phyloP scores from a whole-genome alignment of 2,329 filamentous ascomycete species.

The Coleophoma eucalyptorum region DNA sequence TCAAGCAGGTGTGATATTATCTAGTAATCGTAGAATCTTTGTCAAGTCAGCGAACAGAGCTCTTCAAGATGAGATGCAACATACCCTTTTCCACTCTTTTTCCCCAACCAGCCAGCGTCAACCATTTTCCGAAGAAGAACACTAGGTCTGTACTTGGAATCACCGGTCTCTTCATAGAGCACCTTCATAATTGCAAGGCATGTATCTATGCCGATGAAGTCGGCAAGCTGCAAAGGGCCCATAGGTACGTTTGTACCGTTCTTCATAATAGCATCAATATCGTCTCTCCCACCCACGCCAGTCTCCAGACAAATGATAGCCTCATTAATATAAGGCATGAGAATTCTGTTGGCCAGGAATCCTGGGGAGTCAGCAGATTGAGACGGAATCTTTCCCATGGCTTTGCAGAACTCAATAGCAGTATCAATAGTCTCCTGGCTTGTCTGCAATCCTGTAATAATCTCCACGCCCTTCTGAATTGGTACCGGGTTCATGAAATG shows the following conservation, averaged over 20 bases:
- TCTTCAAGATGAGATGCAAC: constrained; percentile 3
- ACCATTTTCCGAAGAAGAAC: constrained; percentile 93
- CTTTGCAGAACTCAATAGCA: constrained; percentile 79
- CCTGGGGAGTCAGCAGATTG: constrained; percentile 86
- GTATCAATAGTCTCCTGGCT: constrained; percentile 76
- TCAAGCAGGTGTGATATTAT: neutral
- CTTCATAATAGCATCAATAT: constrained; percentile 98
- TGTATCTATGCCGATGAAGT: constrained; percentile 96
- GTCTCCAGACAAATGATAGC: constrained; percentile 95
- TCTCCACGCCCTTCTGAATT: constrained; percentile 94
- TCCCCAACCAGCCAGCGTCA: constrained; percentile 94
- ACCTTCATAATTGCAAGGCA: constrained; percentile 98
- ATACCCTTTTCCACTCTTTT: constrained; percentile 88
- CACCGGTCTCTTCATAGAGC: constrained; percentile 83
- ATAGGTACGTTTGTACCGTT: constrained; percentile 98
- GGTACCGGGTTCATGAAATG: constrained; percentile 99
- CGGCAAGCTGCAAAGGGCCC: constrained; percentile 88
- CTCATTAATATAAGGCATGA: constrained; percentile 99
- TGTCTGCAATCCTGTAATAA: constrained; percentile 92
- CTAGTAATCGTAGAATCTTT: constrained; percentile 29
- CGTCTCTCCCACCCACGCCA: constrained; percentile 80
- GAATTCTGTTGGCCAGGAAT: constrained; percentile 91
- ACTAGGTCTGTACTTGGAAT: constrained; percentile 91
- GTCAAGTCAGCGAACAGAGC: constrained; percentile 9
- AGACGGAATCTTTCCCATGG: constrained; percentile 90